A percentile compares a stretch with the other conserved stretches of the same genome.
These are phyloP conservation scores for Hsuehochloa calcarea DNA, from an alignment of 176 grass and related monocot species.

Conservation along the genomic window DNA sequence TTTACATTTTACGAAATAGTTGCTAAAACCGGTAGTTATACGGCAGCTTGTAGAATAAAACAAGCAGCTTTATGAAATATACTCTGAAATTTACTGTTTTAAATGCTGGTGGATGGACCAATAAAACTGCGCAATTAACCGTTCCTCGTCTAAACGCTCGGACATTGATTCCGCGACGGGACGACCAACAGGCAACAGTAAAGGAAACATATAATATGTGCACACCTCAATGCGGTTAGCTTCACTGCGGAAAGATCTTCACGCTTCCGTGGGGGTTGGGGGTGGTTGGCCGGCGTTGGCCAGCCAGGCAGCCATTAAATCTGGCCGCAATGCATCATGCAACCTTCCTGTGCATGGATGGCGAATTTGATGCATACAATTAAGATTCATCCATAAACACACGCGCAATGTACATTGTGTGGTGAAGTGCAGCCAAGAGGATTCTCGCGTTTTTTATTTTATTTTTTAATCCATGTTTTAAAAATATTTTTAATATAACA, in stretches of 20 bases:
- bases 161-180: not conserved
- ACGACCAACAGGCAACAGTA: not conserved
- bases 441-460: no score
- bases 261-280: not conserved
- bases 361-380: not conserved
- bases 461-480: no score
- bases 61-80: no score
- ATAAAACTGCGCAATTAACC: not conserved
- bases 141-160: not conserved
- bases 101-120: not conserved
- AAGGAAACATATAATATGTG: not conserved
- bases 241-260: not conserved
- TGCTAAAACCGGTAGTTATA: no score
- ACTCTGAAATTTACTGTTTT: no score
- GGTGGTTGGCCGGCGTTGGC: not conserved
- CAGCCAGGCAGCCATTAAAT: not conserved
- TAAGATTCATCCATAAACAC: not conserved
- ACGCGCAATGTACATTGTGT: not conserved
- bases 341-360: not conserved
- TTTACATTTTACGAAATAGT: no score
- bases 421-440: no score
- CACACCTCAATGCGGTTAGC: not conserved
- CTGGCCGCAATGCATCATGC: not conserved
- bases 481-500: no score
- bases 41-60: no score